Conservation (phyloP, 1,284 basidiomycete genomes). For the Moesziomyces sp. region DNA sequence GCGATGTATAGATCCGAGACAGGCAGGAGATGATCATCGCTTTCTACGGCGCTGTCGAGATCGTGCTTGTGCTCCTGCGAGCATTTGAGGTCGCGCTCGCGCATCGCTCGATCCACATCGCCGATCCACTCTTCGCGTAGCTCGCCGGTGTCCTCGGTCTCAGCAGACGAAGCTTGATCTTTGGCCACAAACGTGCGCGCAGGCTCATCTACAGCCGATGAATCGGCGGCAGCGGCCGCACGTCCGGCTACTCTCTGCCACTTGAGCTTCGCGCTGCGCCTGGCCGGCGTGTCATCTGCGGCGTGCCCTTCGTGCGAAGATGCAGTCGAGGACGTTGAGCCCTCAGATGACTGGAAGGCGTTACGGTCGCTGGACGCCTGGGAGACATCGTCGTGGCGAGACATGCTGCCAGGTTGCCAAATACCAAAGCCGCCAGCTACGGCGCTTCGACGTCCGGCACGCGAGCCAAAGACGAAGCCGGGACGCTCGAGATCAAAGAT, state of each 20-base stretch:
- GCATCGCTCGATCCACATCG: constrained; percentile 35
- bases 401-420: constrained; percentile 3
- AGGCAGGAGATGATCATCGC: constrained; percentile 27
- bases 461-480: constrained; percentile 30
- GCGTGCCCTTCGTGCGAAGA: not conserved
- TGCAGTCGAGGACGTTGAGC: constrained; percentile 2
- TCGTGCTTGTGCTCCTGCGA: constrained; percentile 15
- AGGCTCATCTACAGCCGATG: not conserved
- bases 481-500: constrained; percentile 13
- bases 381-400: constrained; percentile 19
- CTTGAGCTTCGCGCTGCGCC: constrained; percentile 24
- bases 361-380: constrained; percentile 6
- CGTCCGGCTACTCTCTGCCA: constrained; percentile 34
- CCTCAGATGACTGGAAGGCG: constrained; percentile 8
- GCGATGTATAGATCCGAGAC: constrained; percentile 43
- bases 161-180: not conserved
- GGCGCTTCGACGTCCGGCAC: constrained; percentile 15
- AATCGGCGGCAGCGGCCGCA: constrained; percentile 3
- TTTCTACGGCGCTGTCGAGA: constrained; percentile 7
- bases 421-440: constrained; percentile 7
- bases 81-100: constrained; percentile 25
- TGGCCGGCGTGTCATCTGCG: not conserved
- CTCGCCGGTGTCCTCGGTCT: not conserved
- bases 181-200: not conserved
- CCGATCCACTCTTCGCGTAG: constrained; percentile 42